Conservation (phyloP, 2,329 filamentous ascomycete genomes). For the Aspergillus neotritici region DNA sequence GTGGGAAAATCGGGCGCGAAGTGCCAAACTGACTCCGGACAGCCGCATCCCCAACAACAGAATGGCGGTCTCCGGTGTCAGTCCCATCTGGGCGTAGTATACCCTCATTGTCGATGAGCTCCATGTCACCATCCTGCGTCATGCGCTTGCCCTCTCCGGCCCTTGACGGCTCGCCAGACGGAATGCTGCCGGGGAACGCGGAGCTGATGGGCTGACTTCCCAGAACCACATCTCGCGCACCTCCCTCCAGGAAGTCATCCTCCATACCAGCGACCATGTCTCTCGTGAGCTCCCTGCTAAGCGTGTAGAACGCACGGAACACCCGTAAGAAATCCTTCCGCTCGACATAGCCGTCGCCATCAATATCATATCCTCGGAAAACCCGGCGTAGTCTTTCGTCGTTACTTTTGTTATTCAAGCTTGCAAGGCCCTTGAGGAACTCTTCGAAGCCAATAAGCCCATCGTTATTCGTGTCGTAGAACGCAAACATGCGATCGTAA, state of each 20-base stretch:
- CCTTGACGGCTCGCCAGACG: conserved; percentile 56
- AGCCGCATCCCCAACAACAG: conserved; percentile 51
- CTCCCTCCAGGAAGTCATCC: conserved; percentile 68
- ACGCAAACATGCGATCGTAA: conserved; percentile 92
- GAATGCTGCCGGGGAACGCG: conserved; percentile 65
- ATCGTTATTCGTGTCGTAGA: conserved; percentile 88
- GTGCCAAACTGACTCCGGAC: conserved; percentile 33
- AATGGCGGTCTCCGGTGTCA: conserved; percentile 57
- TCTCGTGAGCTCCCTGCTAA: conserved; percentile 82
- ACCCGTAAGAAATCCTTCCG: conserved; percentile 84
- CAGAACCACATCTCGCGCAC: conserved; percentile 69
- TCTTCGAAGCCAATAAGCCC: conserved; percentile 88
- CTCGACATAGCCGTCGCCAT: conserved; percentile 78
- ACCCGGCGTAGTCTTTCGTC: conserved; percentile 66
- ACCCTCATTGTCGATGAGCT: conserved; percentile 56
- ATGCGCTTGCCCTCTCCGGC: conserved; percentile 62
- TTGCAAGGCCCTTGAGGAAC: conserved; percentile 76
- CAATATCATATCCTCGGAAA: conserved; percentile 86
- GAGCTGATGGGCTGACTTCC: conserved; percentile 74
- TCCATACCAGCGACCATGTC: conserved; percentile 75
- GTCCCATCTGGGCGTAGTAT: conserved; percentile 56
- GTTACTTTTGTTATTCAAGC: conserved; percentile 52
- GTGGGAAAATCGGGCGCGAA: conserved; percentile 26
- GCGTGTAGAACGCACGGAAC: conserved; percentile 85
- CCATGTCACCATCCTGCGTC: conserved; percentile 58